A percentile compares a stretch with the other conserved stretches of the same genome.
phyloP scores from a whole-genome alignment of 2,329 filamentous ascomycete genomes.

The Falciphora oryzae region DNA sequence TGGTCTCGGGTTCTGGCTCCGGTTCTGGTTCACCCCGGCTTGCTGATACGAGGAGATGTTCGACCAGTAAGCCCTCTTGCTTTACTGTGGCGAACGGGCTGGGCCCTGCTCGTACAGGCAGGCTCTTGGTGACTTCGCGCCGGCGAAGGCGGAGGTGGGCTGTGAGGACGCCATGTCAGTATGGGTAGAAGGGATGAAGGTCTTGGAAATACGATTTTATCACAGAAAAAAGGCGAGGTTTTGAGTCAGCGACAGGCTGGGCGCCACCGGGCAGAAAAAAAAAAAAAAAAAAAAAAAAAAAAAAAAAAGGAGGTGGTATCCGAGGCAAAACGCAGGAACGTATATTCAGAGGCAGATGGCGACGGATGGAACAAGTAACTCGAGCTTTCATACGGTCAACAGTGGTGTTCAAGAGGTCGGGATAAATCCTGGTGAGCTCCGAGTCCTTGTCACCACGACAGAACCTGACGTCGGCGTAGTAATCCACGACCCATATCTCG shows the following conservation, averaged over 20 bases:
- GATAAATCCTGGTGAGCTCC: constrained; percentile 15
- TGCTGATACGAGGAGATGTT: not conserved
- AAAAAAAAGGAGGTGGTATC: not conserved
- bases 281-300: too few relatives aligned
- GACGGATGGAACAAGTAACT: too few relatives aligned
- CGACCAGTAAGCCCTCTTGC: not conserved
- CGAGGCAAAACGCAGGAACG: not conserved
- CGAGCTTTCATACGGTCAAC: constrained; percentile 10
- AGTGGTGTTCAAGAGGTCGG: constrained; percentile 18
- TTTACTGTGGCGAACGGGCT: not conserved
- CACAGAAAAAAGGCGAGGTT: not conserved
- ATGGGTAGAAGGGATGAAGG: not conserved
- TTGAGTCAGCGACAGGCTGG: not conserved
- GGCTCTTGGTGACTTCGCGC: not conserved
- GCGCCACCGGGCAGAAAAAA: constrained; percentile 4
- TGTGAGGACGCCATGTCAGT: not conserved
- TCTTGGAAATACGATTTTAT: too few relatives aligned
- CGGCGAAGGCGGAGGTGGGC: not conserved
- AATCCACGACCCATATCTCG: not conserved
- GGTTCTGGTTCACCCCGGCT: constrained; percentile 11
- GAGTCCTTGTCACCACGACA: constrained; percentile 14
- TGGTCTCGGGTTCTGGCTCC: constrained; percentile 14
- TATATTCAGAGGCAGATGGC: not conserved
- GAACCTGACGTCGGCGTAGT: constrained; percentile 11
- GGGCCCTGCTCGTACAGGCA: not conserved